These are phyloP conservation scores for Vaccinium myrtillus DNA, from an alignment of 148 eudicot species.

Conservation along the genomic window DNA sequence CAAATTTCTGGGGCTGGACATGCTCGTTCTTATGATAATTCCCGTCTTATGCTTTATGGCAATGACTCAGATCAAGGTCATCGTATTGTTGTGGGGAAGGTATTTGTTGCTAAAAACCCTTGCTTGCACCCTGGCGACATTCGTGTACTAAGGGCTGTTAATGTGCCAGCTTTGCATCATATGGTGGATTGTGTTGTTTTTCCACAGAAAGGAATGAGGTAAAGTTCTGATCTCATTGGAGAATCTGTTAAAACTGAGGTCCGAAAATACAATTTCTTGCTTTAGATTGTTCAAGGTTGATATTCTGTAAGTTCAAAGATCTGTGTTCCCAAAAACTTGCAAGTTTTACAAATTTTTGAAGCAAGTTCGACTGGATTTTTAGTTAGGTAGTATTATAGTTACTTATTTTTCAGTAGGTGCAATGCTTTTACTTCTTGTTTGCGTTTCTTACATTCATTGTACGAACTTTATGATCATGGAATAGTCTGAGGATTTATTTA, in stretches of 20 bases:
- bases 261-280: background rate
- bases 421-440: background rate
- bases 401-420: background rate
- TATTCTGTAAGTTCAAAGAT: background rate
- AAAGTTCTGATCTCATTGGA: background rate
- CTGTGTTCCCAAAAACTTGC: background rate
- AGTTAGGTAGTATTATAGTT: background rate
- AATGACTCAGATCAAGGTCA: constrained; percentile 11
- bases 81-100: constrained; percentile 19
- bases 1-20: constrained; percentile 18
- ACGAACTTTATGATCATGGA: background rate
- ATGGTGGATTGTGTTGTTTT: constrained; percentile 31
- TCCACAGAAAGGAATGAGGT: constrained; percentile 31
- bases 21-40: constrained; percentile 27
- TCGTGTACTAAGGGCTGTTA: constrained; percentile 23
- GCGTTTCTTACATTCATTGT: background rate
- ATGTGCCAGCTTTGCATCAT: constrained; percentile 26
- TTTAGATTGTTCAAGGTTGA: background rate
- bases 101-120: constrained; percentile 28
- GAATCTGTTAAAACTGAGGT: background rate
- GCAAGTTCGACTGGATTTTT: background rate
- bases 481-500: background rate
- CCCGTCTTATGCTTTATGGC: background rate
- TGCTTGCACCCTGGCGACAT: constrained; percentile 30
- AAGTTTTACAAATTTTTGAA: no score